phyloP scores from a whole-genome alignment of 163 green algal genomes.

The Smithsoniella earleae region DNA sequence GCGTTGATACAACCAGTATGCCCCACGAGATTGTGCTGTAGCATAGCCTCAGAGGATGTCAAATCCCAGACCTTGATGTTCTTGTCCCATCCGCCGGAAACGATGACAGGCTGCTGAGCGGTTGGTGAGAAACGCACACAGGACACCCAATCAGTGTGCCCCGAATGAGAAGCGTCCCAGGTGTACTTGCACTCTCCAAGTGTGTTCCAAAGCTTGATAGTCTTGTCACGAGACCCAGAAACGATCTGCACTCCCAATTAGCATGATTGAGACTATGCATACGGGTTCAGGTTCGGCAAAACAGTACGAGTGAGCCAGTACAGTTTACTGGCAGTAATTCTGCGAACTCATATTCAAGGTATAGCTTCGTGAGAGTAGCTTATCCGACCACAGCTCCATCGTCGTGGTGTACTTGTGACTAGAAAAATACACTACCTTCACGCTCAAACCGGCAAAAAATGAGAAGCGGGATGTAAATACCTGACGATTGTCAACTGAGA shows the following conservation, averaged over 20 bases:
- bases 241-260: conserved; percentile 74
- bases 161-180: conserved; percentile 64
- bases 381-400: no score
- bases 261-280: background rate
- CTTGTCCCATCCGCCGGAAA: conserved; percentile 90
- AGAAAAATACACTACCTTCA: background rate
- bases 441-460: no score
- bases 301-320: no score
- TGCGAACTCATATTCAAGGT: background rate
- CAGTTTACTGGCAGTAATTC: background rate
- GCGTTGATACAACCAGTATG: conserved; percentile 94
- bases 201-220: conserved; percentile 99
- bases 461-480: conserved; percentile 33
- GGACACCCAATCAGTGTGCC: conserved; percentile 95
- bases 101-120: conserved; percentile 89
- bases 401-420: no score
- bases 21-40: conserved; percentile 88
- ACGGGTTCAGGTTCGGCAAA: no score
- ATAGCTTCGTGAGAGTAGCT: no score
- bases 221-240: conserved; percentile 92
- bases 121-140: conserved; percentile 98
- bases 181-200: conserved; percentile 99
- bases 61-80: conserved; percentile 92
- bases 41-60: conserved; percentile 86
- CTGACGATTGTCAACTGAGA: conserved; percentile 98